A percentile compares a stretch with the other conserved stretches of the same genome.
phyloP scores from a whole-genome alignment of 2,329 filamentous ascomycete genomes.

The Aureobasidium mangrovei region DNA sequence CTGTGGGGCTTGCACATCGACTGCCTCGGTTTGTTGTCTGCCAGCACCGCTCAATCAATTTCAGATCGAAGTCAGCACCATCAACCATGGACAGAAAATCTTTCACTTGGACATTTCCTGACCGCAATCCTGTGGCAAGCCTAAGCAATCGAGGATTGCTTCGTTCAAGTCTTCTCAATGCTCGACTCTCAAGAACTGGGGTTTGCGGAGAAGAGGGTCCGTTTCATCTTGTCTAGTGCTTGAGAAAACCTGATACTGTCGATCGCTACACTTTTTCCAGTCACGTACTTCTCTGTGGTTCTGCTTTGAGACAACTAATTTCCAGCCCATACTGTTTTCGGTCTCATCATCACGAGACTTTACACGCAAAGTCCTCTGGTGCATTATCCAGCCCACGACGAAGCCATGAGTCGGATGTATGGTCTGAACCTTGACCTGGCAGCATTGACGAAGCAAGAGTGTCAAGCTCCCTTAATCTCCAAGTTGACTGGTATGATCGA shows the following conservation, averaged over 20 bases:
- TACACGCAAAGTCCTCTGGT: neutral
- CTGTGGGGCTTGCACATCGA: neutral
- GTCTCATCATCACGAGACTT: neutral
- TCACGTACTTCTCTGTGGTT: neutral
- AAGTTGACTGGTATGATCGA: neutral
- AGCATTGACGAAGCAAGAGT: neutral
- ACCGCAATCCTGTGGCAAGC: neutral
- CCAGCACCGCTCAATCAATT: no score
- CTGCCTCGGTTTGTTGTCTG: neutral
- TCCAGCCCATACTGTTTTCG: neutral
- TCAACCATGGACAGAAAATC: neutral
- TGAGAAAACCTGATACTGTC: conserved; percentile 1
- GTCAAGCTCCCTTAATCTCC: conserved; percentile 6
- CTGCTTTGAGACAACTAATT: conserved; percentile 9
- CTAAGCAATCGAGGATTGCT: neutral
- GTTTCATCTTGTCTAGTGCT: conserved; percentile 9
- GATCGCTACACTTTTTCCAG: conserved; percentile 4
- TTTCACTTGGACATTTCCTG: neutral
- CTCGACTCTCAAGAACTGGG: neutral
- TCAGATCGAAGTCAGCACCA: no score
- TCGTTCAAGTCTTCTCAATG: neutral
- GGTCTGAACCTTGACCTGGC: neutral
- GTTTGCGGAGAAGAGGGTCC: neutral
- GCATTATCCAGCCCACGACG: neutral
- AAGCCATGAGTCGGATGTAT: neutral